These are phyloP conservation scores for Terfezia claveryi DNA, from an alignment of 495 filamentous ascomycete genomes.

Conservation along the genomic window DNA sequence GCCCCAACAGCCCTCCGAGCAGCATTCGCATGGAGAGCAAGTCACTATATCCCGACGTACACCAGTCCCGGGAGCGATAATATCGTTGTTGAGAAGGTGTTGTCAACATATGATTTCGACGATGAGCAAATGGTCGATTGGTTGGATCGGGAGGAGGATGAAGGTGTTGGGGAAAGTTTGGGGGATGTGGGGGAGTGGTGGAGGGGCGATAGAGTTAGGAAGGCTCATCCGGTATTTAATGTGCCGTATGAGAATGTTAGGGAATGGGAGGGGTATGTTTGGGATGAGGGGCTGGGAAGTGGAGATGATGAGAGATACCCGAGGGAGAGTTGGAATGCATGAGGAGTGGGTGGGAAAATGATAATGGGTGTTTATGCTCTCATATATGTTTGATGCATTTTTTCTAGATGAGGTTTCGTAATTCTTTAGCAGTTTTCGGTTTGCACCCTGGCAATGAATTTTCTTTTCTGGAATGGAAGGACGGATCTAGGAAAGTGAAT, in stretches of 20 bases:
- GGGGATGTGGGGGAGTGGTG: constrained; percentile 28
- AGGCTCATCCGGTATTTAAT: constrained; percentile 65
- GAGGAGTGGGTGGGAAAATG: not conserved
- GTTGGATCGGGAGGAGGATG: constrained; percentile 2
- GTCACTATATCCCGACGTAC: not conserved
- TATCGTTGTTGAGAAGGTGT: not conserved
- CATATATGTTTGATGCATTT: too few relatives aligned
- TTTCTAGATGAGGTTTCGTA: not conserved
- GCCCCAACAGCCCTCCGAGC: not conserved
- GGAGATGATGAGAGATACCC: not conserved
- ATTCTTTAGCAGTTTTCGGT: not conserved
- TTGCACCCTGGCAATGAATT: too few relatives aligned
- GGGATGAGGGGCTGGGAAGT: not conserved
- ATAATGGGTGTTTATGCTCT: not conserved
- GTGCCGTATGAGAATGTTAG: constrained; percentile 51
- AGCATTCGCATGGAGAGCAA: not conserved
- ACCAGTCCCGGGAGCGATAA: not conserved
- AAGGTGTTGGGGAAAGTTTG: constrained; percentile 2
- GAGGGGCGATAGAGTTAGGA: constrained; percentile 30
- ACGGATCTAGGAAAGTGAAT: too few relatives aligned
- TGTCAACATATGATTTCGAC: constrained; percentile 5
- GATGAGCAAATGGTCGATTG: constrained; percentile 9
- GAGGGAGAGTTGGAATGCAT: too few relatives aligned
- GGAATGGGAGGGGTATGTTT: constrained; percentile 30
- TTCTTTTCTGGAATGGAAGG: too few relatives aligned